Percentiles rank a stretch among this genome's conserved stretches.
phyloP scores from a whole-genome alignment of 352 stramenopile species.

The Phytophthora syringae region DNA sequence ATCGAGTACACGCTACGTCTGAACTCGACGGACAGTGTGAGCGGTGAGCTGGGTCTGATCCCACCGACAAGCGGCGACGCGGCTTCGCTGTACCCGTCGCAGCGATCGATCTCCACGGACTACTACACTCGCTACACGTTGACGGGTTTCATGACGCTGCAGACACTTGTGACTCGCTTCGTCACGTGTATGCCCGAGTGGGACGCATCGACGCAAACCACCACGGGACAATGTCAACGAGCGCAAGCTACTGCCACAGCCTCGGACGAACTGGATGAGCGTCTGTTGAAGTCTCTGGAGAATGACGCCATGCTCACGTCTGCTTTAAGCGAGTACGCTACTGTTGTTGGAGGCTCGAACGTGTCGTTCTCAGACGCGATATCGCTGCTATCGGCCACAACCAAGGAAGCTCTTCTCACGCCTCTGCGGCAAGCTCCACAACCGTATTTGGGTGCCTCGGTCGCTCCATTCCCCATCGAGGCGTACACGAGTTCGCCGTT shows the following conservation, averaged over 20 bases:
- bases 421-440: conserved; percentile 53
- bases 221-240: conserved; percentile 26
- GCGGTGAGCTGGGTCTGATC: conserved; percentile 23
- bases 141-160: conserved; percentile 37
- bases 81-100: conserved; percentile 33
- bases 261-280: conserved; percentile 29
- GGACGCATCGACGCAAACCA: conserved; percentile 22
- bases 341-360: conserved; percentile 8
- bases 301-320: conserved; percentile 48
- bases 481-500: conserved; percentile 52
- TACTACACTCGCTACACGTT: conserved; percentile 38
- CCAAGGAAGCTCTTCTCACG: conserved; percentile 28
- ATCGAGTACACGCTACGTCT: conserved; percentile 70
- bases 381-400: conserved; percentile 18
- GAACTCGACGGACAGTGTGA: conserved; percentile 47
- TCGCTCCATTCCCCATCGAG: conserved; percentile 50
- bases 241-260: conserved; percentile 26
- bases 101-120: conserved; percentile 36
- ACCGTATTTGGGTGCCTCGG: conserved; percentile 36
- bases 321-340: conserved; percentile 18
- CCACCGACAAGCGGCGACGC: conserved; percentile 43
- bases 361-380: conserved; percentile 21
- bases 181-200: conserved; percentile 34
- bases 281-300: conserved; percentile 42
- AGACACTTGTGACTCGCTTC: conserved; percentile 30